These are phyloP conservation scores for Serendipita indica DNA, from an alignment of 768 basidiomycete genomes.

Conservation along the genomic window DNA sequence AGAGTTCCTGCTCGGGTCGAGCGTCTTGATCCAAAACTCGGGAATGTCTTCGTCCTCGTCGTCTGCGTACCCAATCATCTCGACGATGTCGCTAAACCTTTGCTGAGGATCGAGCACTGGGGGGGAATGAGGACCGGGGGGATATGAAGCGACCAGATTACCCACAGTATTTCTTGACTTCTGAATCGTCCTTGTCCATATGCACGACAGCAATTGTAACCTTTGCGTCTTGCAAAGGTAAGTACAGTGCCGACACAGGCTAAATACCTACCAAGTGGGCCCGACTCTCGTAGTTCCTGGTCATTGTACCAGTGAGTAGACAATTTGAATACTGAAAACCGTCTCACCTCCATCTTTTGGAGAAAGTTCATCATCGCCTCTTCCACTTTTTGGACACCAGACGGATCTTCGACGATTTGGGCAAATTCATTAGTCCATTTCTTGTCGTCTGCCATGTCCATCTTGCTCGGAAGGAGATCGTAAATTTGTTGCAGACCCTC, in stretches of 20 bases:
- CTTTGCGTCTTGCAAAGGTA: neutral
- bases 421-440: neutral
- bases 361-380: neutral
- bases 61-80: neutral
- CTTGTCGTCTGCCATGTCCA: neutral
- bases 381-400: neutral
- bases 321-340: neutral
- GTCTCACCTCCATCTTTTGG: neutral
- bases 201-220: neutral
- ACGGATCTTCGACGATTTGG: neutral
- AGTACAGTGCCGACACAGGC: no score
- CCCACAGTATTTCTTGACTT: neutral
- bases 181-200: neutral
- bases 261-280: neutral
- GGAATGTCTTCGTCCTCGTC: neutral
- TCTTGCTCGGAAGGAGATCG: neutral
- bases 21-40: conserved; percentile 3
- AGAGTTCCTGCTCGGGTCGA: neutral
- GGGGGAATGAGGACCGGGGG: neutral
- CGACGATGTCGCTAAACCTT: neutral
- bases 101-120: neutral
- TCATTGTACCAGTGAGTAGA: neutral
- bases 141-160: no score
- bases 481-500: neutral
- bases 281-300: neutral